phyloP scores from a whole-genome alignment of 2,329 filamentous ascomycete genomes.

The Paradendryphiella salina region DNA sequence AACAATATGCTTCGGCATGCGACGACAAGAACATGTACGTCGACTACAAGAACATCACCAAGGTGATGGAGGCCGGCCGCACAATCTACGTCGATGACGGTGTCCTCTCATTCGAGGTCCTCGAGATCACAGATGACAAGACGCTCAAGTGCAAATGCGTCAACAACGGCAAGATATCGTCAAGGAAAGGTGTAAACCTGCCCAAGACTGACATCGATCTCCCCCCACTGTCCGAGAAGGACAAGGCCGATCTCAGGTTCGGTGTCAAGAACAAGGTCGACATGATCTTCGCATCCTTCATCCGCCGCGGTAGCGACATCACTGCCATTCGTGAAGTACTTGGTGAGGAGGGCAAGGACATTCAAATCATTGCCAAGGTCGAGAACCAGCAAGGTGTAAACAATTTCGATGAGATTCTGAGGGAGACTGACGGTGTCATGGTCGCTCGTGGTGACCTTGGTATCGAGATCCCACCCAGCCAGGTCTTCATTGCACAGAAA shows the following conservation, averaged over 20 bases:
- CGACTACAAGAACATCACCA: slow-evolving; percentile 99
- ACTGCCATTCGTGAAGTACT: slow-evolving; percentile 87
- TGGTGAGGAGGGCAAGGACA: slow-evolving; percentile 88
- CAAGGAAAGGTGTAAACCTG: slow-evolving; percentile 98
- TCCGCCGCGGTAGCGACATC: slow-evolving; percentile 92
- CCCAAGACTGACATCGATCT: slow-evolving; percentile 99
- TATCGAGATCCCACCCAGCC: slow-evolving; percentile 97
- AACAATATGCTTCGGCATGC: slow-evolving; percentile 80
- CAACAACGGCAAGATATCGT: slow-evolving; percentile 99
- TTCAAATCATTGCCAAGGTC: slow-evolving; percentile 99
- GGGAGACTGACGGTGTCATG: slow-evolving; percentile 98
- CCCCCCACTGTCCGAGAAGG: slow-evolving; percentile 95
- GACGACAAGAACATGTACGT: slow-evolving; percentile 97
- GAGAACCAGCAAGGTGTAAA: slow-evolving; percentile 99
- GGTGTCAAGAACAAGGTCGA: slow-evolving; percentile 98
- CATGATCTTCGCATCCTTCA: slow-evolving; percentile 99
- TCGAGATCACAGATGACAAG: slow-evolving; percentile 84
- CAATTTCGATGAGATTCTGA: slow-evolving; percentile 97
- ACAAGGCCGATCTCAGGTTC: slow-evolving; percentile 89
- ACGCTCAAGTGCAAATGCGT: slow-evolving; percentile 83
- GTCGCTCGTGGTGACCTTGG: slow-evolving; percentile 97
- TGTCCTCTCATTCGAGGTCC: slow-evolving; percentile 93
- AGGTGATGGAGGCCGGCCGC: slow-evolving; percentile 88
- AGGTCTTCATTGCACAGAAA: slow-evolving; percentile 99
- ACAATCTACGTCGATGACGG: slow-evolving; percentile 98